phyloP scores from a whole-genome alignment of 441 rosid species.

The Euphorbia schlechtendalii region DNA sequence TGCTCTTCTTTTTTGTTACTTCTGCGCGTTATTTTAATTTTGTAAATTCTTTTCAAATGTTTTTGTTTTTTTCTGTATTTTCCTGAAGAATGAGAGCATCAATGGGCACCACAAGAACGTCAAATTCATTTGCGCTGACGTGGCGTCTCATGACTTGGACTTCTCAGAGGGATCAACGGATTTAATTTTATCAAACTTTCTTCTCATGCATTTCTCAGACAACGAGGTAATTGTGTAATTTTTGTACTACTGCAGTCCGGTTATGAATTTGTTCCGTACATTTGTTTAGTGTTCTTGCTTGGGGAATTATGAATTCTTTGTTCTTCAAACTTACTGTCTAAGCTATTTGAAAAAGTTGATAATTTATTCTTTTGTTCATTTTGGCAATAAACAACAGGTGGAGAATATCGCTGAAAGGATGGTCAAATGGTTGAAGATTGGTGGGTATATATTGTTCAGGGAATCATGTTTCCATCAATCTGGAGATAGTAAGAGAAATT shows the following conservation, averaged over 20 bases:
- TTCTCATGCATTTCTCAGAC: conserved; percentile 93
- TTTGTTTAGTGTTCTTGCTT: no score
- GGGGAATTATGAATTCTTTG: no score
- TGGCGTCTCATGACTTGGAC: conserved; percentile 63
- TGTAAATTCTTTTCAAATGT: neutral
- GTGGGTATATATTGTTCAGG: conserved; percentile 86
- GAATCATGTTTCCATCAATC: conserved; percentile 96
- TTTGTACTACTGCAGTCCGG: neutral
- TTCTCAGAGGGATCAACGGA: conserved; percentile 63
- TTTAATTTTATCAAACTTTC: conserved; percentile 90
- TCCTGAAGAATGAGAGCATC: conserved; percentile 62
- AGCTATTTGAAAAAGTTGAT: neutral
- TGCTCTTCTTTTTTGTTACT: neutral
- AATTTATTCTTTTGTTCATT: neutral
- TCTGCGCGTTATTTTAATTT: neutral
- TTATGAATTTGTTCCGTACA: neutral
- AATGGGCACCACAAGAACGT: conserved; percentile 84
- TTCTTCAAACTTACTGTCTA: no score
- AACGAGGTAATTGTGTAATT: conserved; percentile 81
- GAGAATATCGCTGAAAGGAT: conserved; percentile 67
- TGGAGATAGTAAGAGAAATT: conserved; percentile 67
- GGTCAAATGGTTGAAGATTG: conserved; percentile 77
- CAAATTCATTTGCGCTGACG: conserved; percentile 86
- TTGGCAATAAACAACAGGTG: conserved; percentile 37
- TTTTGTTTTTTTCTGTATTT: conserved; percentile 13